Percentiles rank a stretch among this genome's conserved stretches.
These are phyloP conservation scores for Monosporascus sp. DNA, from an alignment of 2,329 filamentous ascomycete species.

Conservation along the genomic window DNA sequence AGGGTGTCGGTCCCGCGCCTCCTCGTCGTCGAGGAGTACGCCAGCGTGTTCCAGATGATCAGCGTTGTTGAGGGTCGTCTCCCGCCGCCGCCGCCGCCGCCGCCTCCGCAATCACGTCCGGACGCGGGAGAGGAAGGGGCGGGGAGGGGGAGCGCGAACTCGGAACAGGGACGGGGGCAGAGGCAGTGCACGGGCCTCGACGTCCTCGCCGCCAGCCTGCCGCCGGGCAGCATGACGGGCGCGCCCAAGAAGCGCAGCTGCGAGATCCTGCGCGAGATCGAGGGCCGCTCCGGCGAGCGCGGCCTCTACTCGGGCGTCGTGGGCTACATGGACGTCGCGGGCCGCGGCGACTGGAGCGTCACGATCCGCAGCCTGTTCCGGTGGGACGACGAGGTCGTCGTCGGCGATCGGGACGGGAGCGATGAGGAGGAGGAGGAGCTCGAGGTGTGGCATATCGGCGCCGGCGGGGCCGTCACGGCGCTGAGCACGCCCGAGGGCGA, in stretches of 20 bases:
- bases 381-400: constrained; percentile 55
- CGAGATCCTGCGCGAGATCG: constrained; percentile 69
- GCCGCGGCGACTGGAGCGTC: constrained; percentile 85
- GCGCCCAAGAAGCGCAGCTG: constrained; percentile 92
- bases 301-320: constrained; percentile 84
- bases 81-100: constrained; percentile 16
- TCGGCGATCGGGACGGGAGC: constrained; percentile 14
- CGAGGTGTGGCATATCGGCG: constrained; percentile 77
- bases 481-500: constrained; percentile 76
- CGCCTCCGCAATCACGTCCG: too few species aligned
- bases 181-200: constrained; percentile 60
- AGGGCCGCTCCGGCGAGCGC: constrained; percentile 52
- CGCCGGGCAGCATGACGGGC: constrained; percentile 93
- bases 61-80: constrained; percentile 75
- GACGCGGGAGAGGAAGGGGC: too few species aligned
- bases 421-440: constrained; percentile 22
- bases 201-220: constrained; percentile 70
- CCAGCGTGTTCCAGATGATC: constrained; percentile 86
- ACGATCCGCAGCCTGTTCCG: constrained; percentile 78
- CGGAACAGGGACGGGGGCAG: constrained; percentile 2
- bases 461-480: constrained; percentile 84
- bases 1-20: constrained; percentile 71
- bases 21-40: constrained; percentile 85
- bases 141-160: not conserved
- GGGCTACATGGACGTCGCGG: constrained; percentile 83